Evolutionary conservation across 192 early-diverging fungal genomes (phyloP).

Genomic region (Backusella psychrophila): DNA sequence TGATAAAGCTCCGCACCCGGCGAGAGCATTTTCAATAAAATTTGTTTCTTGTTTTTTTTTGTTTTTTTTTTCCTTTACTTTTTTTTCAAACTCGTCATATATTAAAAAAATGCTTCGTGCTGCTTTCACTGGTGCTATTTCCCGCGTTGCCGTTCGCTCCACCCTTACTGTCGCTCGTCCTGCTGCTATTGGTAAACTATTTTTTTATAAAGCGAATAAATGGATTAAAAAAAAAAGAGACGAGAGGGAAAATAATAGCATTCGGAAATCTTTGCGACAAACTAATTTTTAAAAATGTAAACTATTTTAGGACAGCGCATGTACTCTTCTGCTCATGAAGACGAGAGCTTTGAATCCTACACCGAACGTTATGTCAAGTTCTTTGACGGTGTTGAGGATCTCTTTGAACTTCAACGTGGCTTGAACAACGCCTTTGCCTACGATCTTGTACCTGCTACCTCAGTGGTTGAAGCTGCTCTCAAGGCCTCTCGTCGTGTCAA

Average conservation of each 20-base stretch:
- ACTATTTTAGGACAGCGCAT: conserved; percentile 38
- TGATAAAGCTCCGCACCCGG: not conserved
- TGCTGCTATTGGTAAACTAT: not conserved
- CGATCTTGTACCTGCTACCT: conserved; percentile 88
- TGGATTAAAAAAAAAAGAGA: not conserved
- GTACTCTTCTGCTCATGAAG: conserved; percentile 66
- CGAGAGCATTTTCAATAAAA: not conserved
- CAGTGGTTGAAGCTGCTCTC: conserved; percentile 86
- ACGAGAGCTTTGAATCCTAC: conserved; percentile 77
- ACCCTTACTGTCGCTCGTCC: conserved; percentile 24
- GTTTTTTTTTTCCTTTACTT: not conserved
- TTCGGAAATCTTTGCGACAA: not conserved
- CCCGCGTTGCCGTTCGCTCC: conserved; percentile 31
- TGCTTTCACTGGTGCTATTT: conserved; percentile 31
- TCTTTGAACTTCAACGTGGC: conserved; percentile 96
- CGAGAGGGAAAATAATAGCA: conserved; percentile 25
- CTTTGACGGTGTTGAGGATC: conserved; percentile 86
- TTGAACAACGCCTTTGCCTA: conserved; percentile 97
- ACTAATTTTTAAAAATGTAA: not conserved
- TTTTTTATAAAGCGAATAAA: not conserved
- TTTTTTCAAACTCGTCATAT: not conserved
- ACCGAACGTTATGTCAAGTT: conserved; percentile 78
- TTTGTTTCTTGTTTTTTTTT: not conserved
- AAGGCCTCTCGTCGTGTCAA: conserved; percentile 91
- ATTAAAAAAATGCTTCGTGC: conserved; percentile 36